Percentiles rank a stretch among this genome's conserved stretches.
phyloP scores from a whole-genome alignment of 176 grass and related monocot species.

The Thalia dealbata region DNA sequence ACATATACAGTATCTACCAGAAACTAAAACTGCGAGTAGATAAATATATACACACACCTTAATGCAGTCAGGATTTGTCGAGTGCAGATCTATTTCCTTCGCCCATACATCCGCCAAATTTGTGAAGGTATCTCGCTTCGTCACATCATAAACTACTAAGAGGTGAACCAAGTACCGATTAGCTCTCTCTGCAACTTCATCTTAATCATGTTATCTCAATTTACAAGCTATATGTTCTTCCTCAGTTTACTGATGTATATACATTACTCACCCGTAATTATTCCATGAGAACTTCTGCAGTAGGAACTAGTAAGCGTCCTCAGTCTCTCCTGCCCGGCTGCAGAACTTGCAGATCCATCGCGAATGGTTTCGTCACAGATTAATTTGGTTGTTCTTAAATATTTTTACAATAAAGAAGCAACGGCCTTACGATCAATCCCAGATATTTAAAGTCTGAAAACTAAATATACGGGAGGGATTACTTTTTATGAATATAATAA shows the following conservation, averaged over 20 bases:
- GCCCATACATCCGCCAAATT: slow-evolving; percentile 82
- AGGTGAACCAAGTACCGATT: slow-evolving; percentile 12
- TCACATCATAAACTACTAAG: slow-evolving; percentile 82
- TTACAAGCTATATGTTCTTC: no score
- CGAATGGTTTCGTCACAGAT: slow-evolving; percentile 2
- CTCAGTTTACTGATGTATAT: no score
- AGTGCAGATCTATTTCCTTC: slow-evolving; percentile 76
- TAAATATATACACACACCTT: no score
- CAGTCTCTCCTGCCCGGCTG: slow-evolving; percentile 93
- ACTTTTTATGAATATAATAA: no score
- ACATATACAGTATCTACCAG: no score
- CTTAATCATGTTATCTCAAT: neutral
- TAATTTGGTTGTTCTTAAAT: no score
- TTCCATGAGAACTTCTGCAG: slow-evolving; percentile 86
- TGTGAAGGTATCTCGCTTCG: slow-evolving; percentile 67
- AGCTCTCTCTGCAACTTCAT: neutral
- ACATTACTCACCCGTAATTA: no score
- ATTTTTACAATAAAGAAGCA: no score
- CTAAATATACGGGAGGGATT: no score
- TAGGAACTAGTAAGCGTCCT: slow-evolving; percentile 86
- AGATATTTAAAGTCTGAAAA: no score
- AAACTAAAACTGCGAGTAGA: no score
- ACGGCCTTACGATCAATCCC: no score
- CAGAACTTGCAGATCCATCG: slow-evolving; percentile 30
- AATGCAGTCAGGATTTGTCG: slow-evolving; percentile 61